phyloP scores from a whole-genome alignment of 441 rosid species.

The Erodium chrysanthum region DNA sequence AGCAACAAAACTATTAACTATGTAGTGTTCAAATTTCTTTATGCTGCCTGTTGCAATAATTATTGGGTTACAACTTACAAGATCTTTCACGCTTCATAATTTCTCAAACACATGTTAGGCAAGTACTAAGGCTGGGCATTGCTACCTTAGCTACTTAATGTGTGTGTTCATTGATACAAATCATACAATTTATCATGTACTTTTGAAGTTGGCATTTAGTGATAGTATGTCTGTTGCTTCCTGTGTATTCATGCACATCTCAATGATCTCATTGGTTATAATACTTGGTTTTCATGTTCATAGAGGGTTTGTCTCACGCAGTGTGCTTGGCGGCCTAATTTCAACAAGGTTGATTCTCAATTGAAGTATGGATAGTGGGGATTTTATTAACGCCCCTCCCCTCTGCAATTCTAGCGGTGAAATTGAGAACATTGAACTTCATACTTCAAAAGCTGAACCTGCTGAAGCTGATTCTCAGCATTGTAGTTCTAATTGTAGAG shows the following conservation, averaged over 20 bases:
- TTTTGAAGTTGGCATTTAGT: not conserved
- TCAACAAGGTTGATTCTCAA: conserved; percentile 9
- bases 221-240: not conserved
- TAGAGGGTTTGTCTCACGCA: conserved; percentile 13
- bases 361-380: conserved; percentile 36
- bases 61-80: not conserved
- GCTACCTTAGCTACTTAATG: not conserved
- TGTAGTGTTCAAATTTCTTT: not conserved
- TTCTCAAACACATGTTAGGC: not conserved
- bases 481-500: conserved; percentile 21
- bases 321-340: conserved; percentile 16
- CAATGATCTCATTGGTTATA: not conserved
- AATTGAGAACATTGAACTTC: conserved; percentile 28
- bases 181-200: not conserved
- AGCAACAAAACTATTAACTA: not conserved
- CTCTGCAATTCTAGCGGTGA: conserved; percentile 18
- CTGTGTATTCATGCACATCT: not conserved
- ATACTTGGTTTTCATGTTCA: not conserved
- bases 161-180: not conserved
- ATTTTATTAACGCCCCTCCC: conserved; percentile 25
- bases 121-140: not conserved
- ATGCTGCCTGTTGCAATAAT: not conserved
- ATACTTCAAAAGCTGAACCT: conserved; percentile 24
- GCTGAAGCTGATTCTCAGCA: conserved; percentile 28
- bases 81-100: not conserved